A percentile compares a stretch with the other conserved stretches of the same genome.
Evolutionary conservation across 148 eudicot genomes (phyloP).

Genomic region (Oxyria digyna): DNA sequence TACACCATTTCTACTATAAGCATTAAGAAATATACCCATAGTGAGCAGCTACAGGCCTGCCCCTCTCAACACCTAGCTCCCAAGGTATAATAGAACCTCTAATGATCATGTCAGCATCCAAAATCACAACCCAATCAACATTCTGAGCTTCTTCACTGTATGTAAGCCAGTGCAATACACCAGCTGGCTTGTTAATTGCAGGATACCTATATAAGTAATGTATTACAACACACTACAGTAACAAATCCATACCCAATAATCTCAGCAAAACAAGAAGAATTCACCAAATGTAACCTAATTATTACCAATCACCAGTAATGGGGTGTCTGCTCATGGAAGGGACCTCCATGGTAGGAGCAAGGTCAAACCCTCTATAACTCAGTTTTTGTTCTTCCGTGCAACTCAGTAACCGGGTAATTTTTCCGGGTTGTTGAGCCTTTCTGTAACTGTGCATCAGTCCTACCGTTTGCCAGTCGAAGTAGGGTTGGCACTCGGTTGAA

Average conservation of each 20-base stretch:
- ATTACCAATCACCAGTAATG: constrained; percentile 82
- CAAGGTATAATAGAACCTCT: constrained; percentile 90
- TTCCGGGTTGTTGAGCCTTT: constrained; percentile 81
- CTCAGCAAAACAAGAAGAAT: background rate
- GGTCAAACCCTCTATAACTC: constrained; percentile 57
- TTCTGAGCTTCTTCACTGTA: constrained; percentile 73
- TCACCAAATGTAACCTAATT: too few species aligned
- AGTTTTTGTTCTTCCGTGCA: constrained; percentile 77
- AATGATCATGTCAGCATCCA: constrained; percentile 91
- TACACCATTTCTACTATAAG: too few species aligned
- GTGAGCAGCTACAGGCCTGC: constrained; percentile 87
- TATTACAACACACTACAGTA: too few species aligned
- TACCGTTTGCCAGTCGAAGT: constrained; percentile 98
- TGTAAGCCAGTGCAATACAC: constrained; percentile 80
- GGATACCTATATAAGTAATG: constrained; percentile 49
- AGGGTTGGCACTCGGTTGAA: constrained; percentile 87
- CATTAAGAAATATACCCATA: constrained; percentile 44
- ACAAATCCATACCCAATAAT: background rate
- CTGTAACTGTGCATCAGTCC: constrained; percentile 78
- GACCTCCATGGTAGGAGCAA: constrained; percentile 95
- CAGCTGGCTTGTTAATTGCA: constrained; percentile 93
- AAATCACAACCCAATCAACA: constrained; percentile 91
- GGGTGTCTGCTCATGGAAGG: constrained; percentile 97
- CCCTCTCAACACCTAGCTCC: constrained; percentile 90
- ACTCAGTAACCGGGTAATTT: constrained; percentile 83